Conservation (phyloP, 345 rosid genomes). For the Punica granatum region DNA sequence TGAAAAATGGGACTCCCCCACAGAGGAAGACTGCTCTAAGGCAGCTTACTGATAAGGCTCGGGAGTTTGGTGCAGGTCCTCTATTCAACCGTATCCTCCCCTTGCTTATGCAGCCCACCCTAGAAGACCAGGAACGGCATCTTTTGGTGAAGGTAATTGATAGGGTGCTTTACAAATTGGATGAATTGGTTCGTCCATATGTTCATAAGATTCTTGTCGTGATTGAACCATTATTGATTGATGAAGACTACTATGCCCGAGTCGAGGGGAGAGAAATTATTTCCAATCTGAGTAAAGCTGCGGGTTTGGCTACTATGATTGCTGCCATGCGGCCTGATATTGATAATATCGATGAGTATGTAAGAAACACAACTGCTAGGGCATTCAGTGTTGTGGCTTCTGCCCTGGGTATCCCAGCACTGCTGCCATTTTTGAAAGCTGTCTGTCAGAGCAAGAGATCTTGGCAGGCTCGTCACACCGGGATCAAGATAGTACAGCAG, state of each 20-base stretch:
- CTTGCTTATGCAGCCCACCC: constrained; percentile 92
- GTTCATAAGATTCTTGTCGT: constrained; percentile 99
- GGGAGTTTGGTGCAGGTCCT: constrained; percentile 97
- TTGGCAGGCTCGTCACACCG: constrained; percentile 99
- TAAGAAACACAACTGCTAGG: constrained; percentile 97
- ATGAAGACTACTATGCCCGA: constrained; percentile 99
- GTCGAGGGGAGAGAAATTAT: constrained; percentile 98
- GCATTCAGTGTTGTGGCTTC: constrained; percentile 99
- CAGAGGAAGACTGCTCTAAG: constrained; percentile 97
- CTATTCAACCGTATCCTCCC: constrained; percentile 85
- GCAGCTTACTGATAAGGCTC: constrained; percentile 95
- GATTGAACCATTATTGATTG: constrained; percentile 96
- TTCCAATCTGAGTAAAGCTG: constrained; percentile 96
- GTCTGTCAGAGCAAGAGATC: constrained; percentile 99
- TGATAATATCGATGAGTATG: constrained; percentile 96
- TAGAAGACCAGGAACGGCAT: constrained; percentile 99
- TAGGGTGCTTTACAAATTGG: constrained; percentile 84
- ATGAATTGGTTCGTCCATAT: constrained; percentile 93
- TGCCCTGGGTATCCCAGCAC: constrained; percentile 94
- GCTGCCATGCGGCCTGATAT: constrained; percentile 99
- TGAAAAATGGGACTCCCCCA: constrained; percentile 95
- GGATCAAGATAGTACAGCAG: constrained; percentile 99
- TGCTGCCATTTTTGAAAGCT: constrained; percentile 88
- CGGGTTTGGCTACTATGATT: constrained; percentile 99
- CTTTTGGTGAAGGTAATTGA: constrained; percentile 97